Percentiles rank a stretch among this genome's conserved stretches.
Conservation (phyloP, 1,284 basidiomycete genomes). For the Naganishia sp. region DNA sequence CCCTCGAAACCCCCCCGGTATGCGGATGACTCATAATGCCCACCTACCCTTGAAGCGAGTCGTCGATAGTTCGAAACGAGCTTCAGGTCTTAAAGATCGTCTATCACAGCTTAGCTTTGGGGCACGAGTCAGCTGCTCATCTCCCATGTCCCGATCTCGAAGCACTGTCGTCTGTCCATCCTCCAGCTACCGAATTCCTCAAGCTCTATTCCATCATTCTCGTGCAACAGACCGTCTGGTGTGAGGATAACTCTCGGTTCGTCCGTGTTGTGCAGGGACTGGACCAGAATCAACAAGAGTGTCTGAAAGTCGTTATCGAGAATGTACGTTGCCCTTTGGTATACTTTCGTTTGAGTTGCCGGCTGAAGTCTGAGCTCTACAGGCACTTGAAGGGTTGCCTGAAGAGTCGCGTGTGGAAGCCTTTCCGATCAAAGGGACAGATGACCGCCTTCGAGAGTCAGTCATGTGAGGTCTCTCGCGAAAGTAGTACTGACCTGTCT, state of each 20-base stretch:
- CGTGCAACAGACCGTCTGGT: conserved; percentile 16
- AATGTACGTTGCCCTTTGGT: background rate
- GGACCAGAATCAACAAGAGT: conserved; percentile 16
- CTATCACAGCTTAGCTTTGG: background rate
- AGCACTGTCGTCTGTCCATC: background rate
- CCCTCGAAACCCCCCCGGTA: too few species aligned
- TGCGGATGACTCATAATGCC: too few species aligned
- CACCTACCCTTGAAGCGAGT: background rate
- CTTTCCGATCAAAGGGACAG: background rate
- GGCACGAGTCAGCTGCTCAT: background rate
- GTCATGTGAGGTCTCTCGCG: background rate
- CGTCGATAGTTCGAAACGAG: background rate
- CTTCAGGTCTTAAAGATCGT: conserved; percentile 11
- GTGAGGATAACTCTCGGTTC: conserved; percentile 10
- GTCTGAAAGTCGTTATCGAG: conserved; percentile 27
- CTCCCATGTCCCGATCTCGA: background rate
- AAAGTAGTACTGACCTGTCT: too few species aligned
- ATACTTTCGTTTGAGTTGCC: background rate
- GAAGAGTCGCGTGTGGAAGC: background rate
- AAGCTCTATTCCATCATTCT: conserved; percentile 18
- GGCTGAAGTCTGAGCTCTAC: background rate
- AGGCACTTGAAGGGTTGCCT: conserved; percentile 1
- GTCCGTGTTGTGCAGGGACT: conserved; percentile 9
- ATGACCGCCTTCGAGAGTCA: conserved; percentile 3
- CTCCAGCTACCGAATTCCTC: conserved; percentile 1